Evolutionary conservation across 1,284 basidiomycete genomes (phyloP).

Genomic region (Puccinia brachypodii): DNA sequence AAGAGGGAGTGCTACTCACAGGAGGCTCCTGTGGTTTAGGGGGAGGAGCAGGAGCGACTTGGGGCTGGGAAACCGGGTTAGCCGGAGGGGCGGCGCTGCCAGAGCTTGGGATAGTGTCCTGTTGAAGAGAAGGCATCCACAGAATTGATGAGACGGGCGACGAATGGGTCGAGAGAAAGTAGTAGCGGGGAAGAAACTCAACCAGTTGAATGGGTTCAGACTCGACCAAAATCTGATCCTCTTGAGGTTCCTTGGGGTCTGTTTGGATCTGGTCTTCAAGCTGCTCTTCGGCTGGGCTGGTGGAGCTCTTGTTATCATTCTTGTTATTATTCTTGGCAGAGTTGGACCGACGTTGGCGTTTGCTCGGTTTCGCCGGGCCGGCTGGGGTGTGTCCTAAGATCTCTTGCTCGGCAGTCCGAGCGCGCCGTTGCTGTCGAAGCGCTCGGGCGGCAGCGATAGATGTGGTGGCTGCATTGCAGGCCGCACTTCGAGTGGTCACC

Average conservation of each 20-base stretch:
- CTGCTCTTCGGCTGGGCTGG: neutral
- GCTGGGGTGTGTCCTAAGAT: neutral
- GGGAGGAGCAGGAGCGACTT: neutral
- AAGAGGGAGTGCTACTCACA: neutral
- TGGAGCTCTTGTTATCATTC: too few relatives aligned
- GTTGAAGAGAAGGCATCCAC: neutral
- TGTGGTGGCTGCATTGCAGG: neutral
- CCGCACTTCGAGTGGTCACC: conserved; percentile 10
- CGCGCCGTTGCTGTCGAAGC: conserved; percentile 3
- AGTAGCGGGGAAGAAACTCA: neutral
- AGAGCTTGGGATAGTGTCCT: neutral
- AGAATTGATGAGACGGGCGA: neutral
- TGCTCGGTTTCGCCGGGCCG: neutral
- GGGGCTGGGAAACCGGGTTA: neutral
- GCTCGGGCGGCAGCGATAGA: neutral
- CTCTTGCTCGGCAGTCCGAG: conserved; percentile 21
- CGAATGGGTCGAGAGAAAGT: neutral
- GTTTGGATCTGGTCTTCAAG: neutral
- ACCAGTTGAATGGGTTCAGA: neutral
- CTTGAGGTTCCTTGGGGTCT: neutral
- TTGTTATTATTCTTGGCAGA: neutral
- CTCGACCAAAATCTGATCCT: neutral
- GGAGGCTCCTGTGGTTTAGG: neutral
- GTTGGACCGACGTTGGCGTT: neutral
- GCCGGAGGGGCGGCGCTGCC: neutral